Evolutionary conservation across 108 stramenopile species (phyloP).

Genomic region (Nitzschia inconspicua): DNA sequence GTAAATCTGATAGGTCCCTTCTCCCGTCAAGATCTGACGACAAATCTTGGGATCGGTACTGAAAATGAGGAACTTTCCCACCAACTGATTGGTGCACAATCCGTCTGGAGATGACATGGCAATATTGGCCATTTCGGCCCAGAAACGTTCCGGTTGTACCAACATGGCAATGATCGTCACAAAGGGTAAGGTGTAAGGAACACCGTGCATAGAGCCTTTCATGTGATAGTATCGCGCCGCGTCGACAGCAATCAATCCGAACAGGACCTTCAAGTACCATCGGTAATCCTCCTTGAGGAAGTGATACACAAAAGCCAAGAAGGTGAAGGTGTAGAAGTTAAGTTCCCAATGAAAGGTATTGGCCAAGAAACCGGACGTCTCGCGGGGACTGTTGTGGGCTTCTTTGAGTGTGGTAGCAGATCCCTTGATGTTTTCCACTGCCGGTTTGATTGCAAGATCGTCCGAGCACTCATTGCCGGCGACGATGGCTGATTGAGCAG

Average conservation of each 20-base stretch:
- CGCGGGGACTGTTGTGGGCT: too few species aligned
- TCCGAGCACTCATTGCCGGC: too few species aligned
- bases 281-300: background rate
- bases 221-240: conserved; percentile 13
- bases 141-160: conserved; percentile 16
- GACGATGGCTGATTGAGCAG: too few species aligned
- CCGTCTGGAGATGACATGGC: conserved; percentile 14
- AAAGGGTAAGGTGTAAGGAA: conserved; percentile 27
- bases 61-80: conserved; percentile 21
- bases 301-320: background rate
- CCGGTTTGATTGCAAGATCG: too few species aligned
- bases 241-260: conserved; percentile 13
- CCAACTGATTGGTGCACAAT: conserved; percentile 20
- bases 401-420: too few species aligned
- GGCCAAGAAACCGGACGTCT: too few species aligned
- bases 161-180: conserved; percentile 25
- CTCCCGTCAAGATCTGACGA: conserved; percentile 21
- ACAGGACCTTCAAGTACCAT: background rate
- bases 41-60: conserved; percentile 17
- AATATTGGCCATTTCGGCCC: conserved; percentile 21
- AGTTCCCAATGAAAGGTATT: conserved; percentile 22
- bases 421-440: too few species aligned
- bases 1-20: conserved; percentile 13
- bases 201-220: conserved; percentile 5
- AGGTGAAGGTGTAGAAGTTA: background rate